phyloP scores from a whole-genome alignment of 2,329 filamentous ascomycete genomes.

The Cladosporium cucumerinum region DNA sequence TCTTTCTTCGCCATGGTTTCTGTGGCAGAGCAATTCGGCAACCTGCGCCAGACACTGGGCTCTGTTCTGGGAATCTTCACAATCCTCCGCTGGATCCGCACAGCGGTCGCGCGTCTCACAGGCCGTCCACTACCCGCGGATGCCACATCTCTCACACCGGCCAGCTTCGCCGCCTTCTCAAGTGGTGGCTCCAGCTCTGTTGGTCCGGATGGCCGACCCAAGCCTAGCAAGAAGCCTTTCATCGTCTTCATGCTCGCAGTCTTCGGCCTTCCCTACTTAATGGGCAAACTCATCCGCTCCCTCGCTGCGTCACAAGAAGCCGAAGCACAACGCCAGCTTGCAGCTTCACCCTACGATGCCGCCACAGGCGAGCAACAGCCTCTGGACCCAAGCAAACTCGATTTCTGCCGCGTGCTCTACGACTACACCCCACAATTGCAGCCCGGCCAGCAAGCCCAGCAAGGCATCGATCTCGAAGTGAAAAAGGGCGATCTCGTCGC shows the following conservation, averaged over 20 bases:
- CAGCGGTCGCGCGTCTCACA: slow-evolving; percentile 85
- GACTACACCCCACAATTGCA: slow-evolving; percentile 83
- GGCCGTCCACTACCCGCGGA: slow-evolving; percentile 87
- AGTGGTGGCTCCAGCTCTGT: slow-evolving; percentile 57
- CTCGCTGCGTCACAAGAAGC: slow-evolving; percentile 82
- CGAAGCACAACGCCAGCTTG: slow-evolving; percentile 63
- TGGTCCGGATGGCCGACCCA: slow-evolving; percentile 64
- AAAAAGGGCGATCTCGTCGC: slow-evolving; percentile 95
- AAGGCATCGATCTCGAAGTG: slow-evolving; percentile 82
- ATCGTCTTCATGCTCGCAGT: slow-evolving; percentile 93
- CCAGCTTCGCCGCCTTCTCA: slow-evolving; percentile 86
- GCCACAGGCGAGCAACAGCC: slow-evolving; percentile 46
- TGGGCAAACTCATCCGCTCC: slow-evolving; percentile 90
- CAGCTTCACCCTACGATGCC: slow-evolving; percentile 45
- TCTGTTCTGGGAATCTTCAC: slow-evolving; percentile 95
- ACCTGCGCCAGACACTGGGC: slow-evolving; percentile 86
- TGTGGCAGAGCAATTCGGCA: slow-evolving; percentile 94
- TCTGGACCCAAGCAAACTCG: slow-evolving; percentile 84
- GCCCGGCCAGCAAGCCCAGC: slow-evolving; percentile 37
- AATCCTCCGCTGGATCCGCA: slow-evolving; percentile 89
- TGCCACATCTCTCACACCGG: slow-evolving; percentile 79
- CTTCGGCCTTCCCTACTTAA: slow-evolving; percentile 92
- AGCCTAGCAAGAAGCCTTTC: slow-evolving; percentile 89
- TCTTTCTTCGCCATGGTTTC: slow-evolving; percentile 99
- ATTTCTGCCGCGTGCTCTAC: slow-evolving; percentile 92